Percentiles rank a stretch among this genome's conserved stretches.
Evolutionary conservation across 805 yeast species (phyloP).

Genomic region (Starmerella apicola): DNA sequence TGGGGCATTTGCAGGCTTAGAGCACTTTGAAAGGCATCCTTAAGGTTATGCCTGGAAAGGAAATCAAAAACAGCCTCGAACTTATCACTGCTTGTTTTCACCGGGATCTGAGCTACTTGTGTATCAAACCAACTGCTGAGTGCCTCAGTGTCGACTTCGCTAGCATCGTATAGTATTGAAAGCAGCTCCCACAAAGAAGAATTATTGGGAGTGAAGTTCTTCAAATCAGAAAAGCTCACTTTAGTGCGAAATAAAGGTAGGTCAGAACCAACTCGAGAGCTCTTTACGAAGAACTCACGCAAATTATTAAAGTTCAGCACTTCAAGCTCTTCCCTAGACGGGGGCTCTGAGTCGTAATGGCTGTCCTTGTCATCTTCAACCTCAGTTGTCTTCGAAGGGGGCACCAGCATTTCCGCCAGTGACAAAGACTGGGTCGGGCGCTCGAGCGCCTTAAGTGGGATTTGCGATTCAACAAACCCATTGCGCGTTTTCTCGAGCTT

Average conservation of each 20-base stretch:
- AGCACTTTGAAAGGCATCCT: conserved; percentile 52
- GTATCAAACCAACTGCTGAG: conserved; percentile 30
- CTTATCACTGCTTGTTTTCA: conserved; percentile 20
- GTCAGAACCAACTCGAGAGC: conserved; percentile 1
- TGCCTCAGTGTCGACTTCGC: conserved; percentile 7
- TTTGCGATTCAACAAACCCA: no score
- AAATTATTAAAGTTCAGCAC: background rate
- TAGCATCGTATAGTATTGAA: conserved; percentile 1
- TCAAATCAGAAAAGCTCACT: conserved; percentile 7
- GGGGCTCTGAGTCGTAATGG: no score
- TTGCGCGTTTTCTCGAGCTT: no score
- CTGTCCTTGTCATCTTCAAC: no score
- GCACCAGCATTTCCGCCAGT: conserved; percentile 4
- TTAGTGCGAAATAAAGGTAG: conserved; percentile 10
- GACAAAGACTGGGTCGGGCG: no score
- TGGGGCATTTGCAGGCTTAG: conserved; percentile 52
- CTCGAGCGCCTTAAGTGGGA: no score
- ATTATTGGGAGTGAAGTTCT: background rate
- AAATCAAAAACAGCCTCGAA: conserved; percentile 40
- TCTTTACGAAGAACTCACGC: background rate
- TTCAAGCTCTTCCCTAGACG: no score
- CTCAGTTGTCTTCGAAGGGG: background rate
- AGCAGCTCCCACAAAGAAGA: conserved; percentile 9
- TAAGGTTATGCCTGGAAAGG: conserved; percentile 40
- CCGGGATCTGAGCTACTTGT: conserved; percentile 49